phyloP scores from a whole-genome alignment of 106 monocot genomes.

The Acorus calamus region DNA sequence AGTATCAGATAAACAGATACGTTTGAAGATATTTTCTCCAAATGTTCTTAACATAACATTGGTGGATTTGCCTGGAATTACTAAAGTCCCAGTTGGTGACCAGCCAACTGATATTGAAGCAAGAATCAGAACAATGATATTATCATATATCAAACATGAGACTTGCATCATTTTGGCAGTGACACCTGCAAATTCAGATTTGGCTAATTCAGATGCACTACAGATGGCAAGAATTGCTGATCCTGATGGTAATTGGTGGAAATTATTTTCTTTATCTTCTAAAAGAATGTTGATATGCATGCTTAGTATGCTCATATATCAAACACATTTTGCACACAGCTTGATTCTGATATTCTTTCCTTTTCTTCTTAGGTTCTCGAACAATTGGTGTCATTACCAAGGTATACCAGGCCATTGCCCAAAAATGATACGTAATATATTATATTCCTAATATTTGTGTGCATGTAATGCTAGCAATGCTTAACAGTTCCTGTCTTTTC shows the following conservation, averaged over 20 bases:
- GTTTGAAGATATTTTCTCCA: conserved; percentile 78
- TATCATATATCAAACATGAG: conserved; percentile 67
- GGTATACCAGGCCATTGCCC: conserved; percentile 19
- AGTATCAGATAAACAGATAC: conserved; percentile 77
- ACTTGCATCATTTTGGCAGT: conserved; percentile 86
- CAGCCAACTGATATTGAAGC: conserved; percentile 75
- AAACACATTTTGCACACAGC: too few species aligned
- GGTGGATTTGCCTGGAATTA: conserved; percentile 87
- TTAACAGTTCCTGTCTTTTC: conserved; percentile 1
- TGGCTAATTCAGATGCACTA: conserved; percentile 85
- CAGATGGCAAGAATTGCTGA: conserved; percentile 87
- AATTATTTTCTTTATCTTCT: too few species aligned
- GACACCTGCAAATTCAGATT: conserved; percentile 81
- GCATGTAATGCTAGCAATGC: too few species aligned
- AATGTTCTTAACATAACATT: conserved; percentile 78
- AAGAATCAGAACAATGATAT: conserved; percentile 66
- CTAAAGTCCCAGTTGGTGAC: conserved; percentile 84
- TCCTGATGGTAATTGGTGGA: conserved; percentile 52
- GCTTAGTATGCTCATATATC: too few species aligned
- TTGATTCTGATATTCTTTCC: not conserved
- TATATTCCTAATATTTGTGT: too few species aligned
- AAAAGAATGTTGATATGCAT: too few species aligned
- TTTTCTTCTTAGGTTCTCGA: conserved; percentile 32
- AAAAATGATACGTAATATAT: too few species aligned
- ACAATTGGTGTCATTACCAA: conserved; percentile 99